Evolutionary conservation across 2,329 filamentous ascomycete species (phyloP).

Genomic region (Tolypocladium tropicale): DNA sequence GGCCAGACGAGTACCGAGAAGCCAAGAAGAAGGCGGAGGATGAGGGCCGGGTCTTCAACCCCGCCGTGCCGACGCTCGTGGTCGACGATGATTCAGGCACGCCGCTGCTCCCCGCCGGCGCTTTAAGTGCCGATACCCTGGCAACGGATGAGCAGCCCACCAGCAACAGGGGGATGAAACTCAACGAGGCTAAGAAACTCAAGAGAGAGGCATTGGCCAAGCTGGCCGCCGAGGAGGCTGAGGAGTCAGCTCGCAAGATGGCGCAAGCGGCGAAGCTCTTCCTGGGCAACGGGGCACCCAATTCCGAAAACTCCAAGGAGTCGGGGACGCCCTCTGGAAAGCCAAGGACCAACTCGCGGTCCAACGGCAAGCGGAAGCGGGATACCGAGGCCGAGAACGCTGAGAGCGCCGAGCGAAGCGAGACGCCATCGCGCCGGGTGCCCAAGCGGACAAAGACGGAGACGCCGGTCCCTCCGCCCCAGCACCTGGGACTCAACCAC

Average conservation of each 20-base stretch:
- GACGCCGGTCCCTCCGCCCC: constrained; percentile 41
- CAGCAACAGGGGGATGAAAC: constrained; percentile 64
- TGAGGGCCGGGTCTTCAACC: constrained; percentile 51
- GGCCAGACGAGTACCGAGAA: constrained; percentile 48
- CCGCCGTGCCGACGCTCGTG: constrained; percentile 20
- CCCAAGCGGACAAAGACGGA: constrained; percentile 46
- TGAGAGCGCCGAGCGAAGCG: constrained; percentile 13
- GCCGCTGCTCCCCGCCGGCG: constrained; percentile 46
- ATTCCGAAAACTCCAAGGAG: constrained; percentile 17
- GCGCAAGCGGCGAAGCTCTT: constrained; percentile 35
- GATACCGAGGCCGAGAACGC: constrained; percentile 23
- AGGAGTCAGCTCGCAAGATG: constrained; percentile 45
- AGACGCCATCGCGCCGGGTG: constrained; percentile 24
- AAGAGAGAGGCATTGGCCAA: constrained; percentile 57
- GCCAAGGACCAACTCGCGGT: constrained; percentile 19
- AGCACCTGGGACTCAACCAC: constrained; percentile 20
- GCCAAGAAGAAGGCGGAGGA: constrained; percentile 57
- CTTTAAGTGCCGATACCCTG: constrained; percentile 46
- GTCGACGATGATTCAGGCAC: constrained; percentile 40
- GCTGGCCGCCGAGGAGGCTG: constrained; percentile 51
- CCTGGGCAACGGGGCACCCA: constrained; percentile 18
- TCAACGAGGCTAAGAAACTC: constrained; percentile 68
- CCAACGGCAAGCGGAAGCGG: constrained; percentile 34
- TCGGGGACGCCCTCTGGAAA: constrained; percentile 14
- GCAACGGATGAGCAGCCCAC: constrained; percentile 52